Evolutionary conservation across 257 asterid genomes (phyloP), one percentile per base, ranked within the genome.

Genomic region (Solanum piurae): DNA sequence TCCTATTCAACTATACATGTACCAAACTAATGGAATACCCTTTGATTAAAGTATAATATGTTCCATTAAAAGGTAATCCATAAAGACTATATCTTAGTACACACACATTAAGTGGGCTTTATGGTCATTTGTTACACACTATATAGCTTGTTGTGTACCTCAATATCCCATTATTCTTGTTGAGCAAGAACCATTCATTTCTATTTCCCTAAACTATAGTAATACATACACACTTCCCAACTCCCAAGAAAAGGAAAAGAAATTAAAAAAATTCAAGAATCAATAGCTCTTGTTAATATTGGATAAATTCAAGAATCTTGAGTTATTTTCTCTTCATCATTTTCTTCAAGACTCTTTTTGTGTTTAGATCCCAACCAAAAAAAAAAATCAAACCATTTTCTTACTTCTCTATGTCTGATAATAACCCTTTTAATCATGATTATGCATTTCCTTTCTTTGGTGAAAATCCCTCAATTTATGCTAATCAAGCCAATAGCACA

Each of bases 361-460:
- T 84, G 77, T 25, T 86, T 64, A 84, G 62, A 66, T 66, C 87
- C 76, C 44, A 9, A 52, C 62, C 18, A 46, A 13, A 5, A 46
- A 46, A 40, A 44, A 5, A 6, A 52, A 52, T 13, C 0, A 31
- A 11, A 3, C 9, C n/a, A 10, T 20, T 62, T 69, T 42, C 60
- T 79, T 83, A 42, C 87, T 86, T 85, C 88, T 84, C 62, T 88
- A 46, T 94, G 97, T 94, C 98, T 89, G 73, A 88, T 86, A 91
- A 91, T 34, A 86, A 83, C 85, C 74, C 92, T 37, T 91, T 88
- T n/a, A 82, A 89, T 79, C 86, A 88, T 84, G 90, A 92, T 88
- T 89, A 92, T 37, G 87, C 93, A 77, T 91, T 92, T 75, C 95
- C 94, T 71, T 91, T 90, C 87, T 87, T 84, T 73, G 91, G 91